A percentile compares a stretch with the other conserved stretches of the same genome.
These are phyloP conservation scores for Tuber brumale DNA, from an alignment of 495 filamentous ascomycete species.

Conservation along the genomic window DNA sequence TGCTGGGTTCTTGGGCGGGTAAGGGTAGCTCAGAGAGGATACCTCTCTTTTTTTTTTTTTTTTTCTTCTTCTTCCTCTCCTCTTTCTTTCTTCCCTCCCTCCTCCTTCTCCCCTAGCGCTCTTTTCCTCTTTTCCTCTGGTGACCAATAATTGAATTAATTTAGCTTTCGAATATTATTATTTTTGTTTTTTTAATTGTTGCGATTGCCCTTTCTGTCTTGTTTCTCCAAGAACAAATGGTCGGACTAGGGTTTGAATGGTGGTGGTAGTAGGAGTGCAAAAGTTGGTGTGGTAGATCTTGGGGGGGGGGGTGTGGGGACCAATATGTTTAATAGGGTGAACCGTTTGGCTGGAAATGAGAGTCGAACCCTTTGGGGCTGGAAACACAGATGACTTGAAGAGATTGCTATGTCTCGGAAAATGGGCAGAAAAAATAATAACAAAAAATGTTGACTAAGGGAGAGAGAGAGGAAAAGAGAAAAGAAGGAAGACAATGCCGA, in stretches of 20 bases:
- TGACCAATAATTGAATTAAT: constrained; percentile 1
- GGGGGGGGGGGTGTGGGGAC: neutral
- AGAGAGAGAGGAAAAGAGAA: neutral
- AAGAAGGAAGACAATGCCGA: neutral
- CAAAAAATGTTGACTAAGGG: neutral
- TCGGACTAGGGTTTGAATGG: neutral
- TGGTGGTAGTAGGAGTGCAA: neutral
- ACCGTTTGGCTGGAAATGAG: constrained; percentile 3
- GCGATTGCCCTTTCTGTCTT: neutral
- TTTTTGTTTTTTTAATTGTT: neutral
- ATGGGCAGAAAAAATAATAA: neutral
- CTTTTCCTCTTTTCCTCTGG: neutral
- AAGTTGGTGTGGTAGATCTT: neutral
- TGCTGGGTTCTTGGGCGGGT: constrained; percentile 15
- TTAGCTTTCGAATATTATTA: neutral
- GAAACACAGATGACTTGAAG: neutral
- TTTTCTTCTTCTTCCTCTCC: constrained; percentile 7
- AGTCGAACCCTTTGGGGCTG: neutral
- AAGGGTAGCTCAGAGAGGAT: constrained; percentile 1
- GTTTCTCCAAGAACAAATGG: neutral
- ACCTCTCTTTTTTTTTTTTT: neutral
- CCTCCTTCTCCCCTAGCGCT: neutral
- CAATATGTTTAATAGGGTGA: neutral
- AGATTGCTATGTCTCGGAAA: constrained; percentile 3
- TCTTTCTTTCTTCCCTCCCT: constrained; percentile 1